phyloP scores from a whole-genome alignment of 2,329 filamentous ascomycete species.

The Elsinoe ampelina region DNA sequence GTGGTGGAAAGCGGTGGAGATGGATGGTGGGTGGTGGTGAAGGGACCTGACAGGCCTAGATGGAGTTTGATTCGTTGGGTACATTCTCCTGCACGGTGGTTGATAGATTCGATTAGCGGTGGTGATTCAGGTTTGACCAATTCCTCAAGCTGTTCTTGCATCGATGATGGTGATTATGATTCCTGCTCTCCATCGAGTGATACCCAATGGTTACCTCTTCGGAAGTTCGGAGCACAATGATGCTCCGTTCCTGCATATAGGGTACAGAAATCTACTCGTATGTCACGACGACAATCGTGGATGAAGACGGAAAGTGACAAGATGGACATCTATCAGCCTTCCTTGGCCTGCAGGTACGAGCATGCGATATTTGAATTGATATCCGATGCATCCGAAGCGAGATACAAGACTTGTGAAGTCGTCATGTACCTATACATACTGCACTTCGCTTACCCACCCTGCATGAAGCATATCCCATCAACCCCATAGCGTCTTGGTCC shows the following conservation, averaged over 20 bases:
- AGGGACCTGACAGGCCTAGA: background rate
- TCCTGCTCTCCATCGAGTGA: too few relatives aligned
- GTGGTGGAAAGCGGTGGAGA: background rate
- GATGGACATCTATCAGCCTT: background rate
- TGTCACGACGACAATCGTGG: background rate
- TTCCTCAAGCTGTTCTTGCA: background rate
- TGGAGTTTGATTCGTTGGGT: background rate
- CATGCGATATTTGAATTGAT: too few relatives aligned
- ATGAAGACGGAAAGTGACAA: background rate
- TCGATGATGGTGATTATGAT: background rate
- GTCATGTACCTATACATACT: too few relatives aligned
- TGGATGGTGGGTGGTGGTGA: conserved; percentile 3
- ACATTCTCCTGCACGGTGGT: background rate
- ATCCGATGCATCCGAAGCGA: too few relatives aligned
- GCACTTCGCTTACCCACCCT: background rate
- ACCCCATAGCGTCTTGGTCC: background rate
- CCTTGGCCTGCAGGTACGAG: conserved; percentile 1
- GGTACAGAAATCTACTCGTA: background rate
- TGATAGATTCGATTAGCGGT: conserved; percentile 3
- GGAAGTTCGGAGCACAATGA: background rate
- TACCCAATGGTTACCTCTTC: too few relatives aligned
- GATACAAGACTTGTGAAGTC: too few relatives aligned
- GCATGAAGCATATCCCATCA: background rate
- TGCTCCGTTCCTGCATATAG: background rate
- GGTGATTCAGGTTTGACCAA: background rate